Percentiles rank a stretch among this genome's conserved stretches.
phyloP scores from a whole-genome alignment of 495 filamentous ascomycete species.

The Penicillium argentinense region DNA sequence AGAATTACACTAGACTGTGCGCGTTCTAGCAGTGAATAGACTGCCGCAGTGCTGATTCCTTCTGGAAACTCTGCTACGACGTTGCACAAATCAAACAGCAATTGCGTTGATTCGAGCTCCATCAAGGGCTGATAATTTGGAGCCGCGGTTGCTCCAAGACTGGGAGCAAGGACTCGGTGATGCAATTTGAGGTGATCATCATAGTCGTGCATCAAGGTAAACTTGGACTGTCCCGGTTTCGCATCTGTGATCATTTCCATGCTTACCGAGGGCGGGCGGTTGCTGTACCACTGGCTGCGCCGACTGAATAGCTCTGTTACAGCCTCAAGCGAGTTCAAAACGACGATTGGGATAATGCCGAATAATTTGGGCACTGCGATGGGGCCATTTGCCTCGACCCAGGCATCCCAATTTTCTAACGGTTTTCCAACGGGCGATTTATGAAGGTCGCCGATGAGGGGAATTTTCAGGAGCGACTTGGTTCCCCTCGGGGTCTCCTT shows the following conservation, averaged over 20 bases:
- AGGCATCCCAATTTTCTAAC: constrained; percentile 27
- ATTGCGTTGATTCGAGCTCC: constrained; percentile 30
- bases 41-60: constrained; percentile 14
- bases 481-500: background rate
- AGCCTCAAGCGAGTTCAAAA: constrained; percentile 27
- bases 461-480: constrained; percentile 21
- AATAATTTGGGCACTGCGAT: constrained; percentile 27
- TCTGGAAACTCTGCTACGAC: background rate
- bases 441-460: constrained; percentile 31
- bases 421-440: constrained; percentile 26
- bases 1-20: constrained; percentile 33
- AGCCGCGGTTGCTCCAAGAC: constrained; percentile 19
- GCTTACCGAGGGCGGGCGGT: constrained; percentile 29
- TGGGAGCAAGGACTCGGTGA: constrained; percentile 29
- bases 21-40: constrained; percentile 29
- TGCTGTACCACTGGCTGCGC: constrained; percentile 37
- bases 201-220: constrained; percentile 34
- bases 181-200: constrained; percentile 31
- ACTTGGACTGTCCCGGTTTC: constrained; percentile 21
- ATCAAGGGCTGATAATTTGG: constrained; percentile 25
- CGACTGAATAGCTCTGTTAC: constrained; percentile 33
- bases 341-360: constrained; percentile 30
- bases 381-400: constrained; percentile 24
- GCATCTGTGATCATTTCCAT: constrained; percentile 35
- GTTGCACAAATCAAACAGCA: constrained; percentile 22